Percentiles rank a stretch among this genome's conserved stretches.
phyloP scores from a whole-genome alignment of 2,329 filamentous ascomycete genomes.

The Elsinoe necatrix region DNA sequence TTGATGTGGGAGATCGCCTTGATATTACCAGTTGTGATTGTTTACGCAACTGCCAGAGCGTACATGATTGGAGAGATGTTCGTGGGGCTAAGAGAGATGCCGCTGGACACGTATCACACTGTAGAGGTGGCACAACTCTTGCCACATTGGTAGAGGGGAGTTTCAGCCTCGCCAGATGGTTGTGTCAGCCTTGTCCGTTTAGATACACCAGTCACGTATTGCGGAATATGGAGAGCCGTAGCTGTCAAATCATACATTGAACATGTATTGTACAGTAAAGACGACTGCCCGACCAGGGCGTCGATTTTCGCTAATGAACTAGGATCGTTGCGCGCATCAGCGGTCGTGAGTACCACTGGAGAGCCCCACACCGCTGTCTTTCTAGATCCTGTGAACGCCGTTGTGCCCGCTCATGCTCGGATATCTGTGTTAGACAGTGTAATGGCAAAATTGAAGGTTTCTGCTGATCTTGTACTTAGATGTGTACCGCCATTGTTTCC shows the following conservation, averaged over 20 bases:
- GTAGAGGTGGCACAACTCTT: slow-evolving; percentile 3
- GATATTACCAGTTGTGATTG: neutral
- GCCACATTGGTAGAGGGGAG: neutral
- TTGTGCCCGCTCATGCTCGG: slow-evolving; percentile 8
- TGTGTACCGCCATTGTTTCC: neutral
- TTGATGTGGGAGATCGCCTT: neutral
- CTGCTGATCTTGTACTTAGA: neutral
- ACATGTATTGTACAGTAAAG: slow-evolving; percentile 9
- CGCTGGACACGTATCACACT: neutral
- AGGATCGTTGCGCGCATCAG: neutral
- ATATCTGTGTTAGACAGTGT: neutral
- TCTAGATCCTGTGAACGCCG: slow-evolving; percentile 6
- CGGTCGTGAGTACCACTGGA: neutral
- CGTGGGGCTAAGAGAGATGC: neutral
- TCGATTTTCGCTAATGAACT: slow-evolving; percentile 7
- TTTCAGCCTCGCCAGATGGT: neutral
- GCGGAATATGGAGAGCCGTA: neutral
- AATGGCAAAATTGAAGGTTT: neutral
- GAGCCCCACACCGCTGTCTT: neutral
- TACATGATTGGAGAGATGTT: slow-evolving; percentile 1
- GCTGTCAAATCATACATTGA: slow-evolving; percentile 6
- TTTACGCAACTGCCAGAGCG: neutral
- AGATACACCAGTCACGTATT: too few species aligned
- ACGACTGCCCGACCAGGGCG: neutral
- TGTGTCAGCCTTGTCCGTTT: neutral